Evolutionary conservation across 2,329 filamentous ascomycete genomes (phyloP).

Genomic region (Nemania bipapillata): DNA sequence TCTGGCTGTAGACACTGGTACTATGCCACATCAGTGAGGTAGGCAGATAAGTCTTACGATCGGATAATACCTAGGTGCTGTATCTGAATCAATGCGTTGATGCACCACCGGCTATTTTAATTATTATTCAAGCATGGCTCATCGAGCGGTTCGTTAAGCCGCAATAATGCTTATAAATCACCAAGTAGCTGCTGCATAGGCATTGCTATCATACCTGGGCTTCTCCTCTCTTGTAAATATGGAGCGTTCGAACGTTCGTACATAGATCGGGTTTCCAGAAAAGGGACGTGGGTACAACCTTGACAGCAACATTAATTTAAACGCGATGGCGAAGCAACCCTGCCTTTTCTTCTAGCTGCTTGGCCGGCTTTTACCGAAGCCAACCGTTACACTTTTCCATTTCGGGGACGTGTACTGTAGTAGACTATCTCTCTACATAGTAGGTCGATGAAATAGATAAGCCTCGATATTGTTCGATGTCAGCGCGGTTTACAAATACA

Average conservation of each 20-base stretch:
- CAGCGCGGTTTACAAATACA: not conserved
- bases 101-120: not conserved
- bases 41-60: not conserved
- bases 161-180: slow-evolving; percentile 31
- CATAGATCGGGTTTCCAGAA: not conserved
- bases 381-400: not conserved
- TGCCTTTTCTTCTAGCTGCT: not conserved
- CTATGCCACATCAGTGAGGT: not conserved
- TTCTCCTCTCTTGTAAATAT: not conserved
- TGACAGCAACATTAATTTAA: not conserved
- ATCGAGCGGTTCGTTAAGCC: not conserved
- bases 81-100: no score
- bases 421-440: no score
- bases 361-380: not conserved
- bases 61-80: no score
- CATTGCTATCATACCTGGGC: not conserved
- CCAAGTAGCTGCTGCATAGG: not conserved
- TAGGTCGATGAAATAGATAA: no score
- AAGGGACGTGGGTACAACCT: not conserved
- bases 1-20: not conserved
- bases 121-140: not conserved
- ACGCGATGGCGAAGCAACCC: not conserved
- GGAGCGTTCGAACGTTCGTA: not conserved
- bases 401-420: not conserved
- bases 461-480: not conserved